Conservation (phyloP, 2,329 filamentous ascomycete genomes). For the Tolypocladium tropicale region DNA sequence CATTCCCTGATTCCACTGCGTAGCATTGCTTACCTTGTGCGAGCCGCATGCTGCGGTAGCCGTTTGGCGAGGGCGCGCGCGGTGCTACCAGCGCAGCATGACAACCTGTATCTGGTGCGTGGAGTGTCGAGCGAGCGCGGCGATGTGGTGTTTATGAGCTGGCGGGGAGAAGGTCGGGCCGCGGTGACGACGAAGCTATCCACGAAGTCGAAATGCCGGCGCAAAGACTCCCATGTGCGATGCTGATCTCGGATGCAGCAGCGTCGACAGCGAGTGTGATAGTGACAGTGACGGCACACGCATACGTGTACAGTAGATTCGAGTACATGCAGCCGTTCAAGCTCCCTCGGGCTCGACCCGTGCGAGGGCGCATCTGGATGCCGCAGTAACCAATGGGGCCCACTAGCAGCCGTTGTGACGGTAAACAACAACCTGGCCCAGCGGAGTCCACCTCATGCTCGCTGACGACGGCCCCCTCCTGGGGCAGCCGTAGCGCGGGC, state of each 20-base stretch:
- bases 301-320: neutral
- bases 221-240: neutral
- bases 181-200: neutral
- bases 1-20: neutral
- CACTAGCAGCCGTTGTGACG: neutral
- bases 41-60: constrained; percentile 8
- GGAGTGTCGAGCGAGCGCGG: neutral
- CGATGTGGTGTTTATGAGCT: neutral
- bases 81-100: constrained; percentile 6
- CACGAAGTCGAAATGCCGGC: neutral
- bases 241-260: neutral
- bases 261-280: neutral
- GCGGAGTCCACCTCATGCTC: too few relatives aligned
- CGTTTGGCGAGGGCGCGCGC: constrained; percentile 3
- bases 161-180: neutral
- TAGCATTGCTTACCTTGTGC: constrained; percentile 5
- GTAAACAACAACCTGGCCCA: neutral
- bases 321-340: neutral
- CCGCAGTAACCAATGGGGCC: constrained; percentile 13
- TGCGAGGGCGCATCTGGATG: constrained; percentile 7
- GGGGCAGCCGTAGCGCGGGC: neutral
- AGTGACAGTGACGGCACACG: neutral
- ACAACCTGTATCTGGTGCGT: neutral
- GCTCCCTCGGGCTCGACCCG: neutral
- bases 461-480: too few relatives aligned